Evolutionary conservation across 2,329 filamentous ascomycete species (phyloP), one percentile per base, ranked within the genome.

Genomic region (Colletotrichum sublineola): DNA sequence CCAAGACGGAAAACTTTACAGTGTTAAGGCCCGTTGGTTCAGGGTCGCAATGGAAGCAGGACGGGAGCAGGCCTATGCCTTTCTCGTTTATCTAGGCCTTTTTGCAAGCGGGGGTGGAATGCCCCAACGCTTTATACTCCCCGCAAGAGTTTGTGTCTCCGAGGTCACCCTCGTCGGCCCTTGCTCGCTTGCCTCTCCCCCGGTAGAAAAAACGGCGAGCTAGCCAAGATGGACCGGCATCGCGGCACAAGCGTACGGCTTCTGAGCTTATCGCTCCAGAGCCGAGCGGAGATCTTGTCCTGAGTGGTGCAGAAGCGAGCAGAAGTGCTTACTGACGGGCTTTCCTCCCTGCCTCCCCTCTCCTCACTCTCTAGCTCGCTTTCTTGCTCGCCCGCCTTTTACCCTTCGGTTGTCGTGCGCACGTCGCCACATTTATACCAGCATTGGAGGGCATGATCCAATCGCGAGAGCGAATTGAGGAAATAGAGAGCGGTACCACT

Each of bases 231-330:
- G 44, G 11, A 11, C 44, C 18, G 8, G 18, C 18, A 46, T 1
- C 18, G 20, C 44, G 20, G 8, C 20, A n/a, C 4, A 6, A 20
- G 12, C 20, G 8, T n/a, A n/a, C 20, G 18, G 44, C 4, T n/a
- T 2, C 18, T n/a, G 8, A 11, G 44, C n/a, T 63, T 12, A 40
- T 42, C 40, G 14, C 48, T 5, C 52, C 31, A 7, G 52, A 9
- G 18, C 46, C 46, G n/a, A 24, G n/a, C 62, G 62, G 50, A 33
- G 50, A 64, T 64, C 62, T 36, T 64, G 62, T 44, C 62, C 50
- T 15, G 62, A 55, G 36, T 36, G 33, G 50, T 64, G 61, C 61
- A 53, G 55, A 63, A 63, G 14, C 48, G 48, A 36, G 61, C 61
- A 53, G 36, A 53, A 63, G 38, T 29, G 29, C 36, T 29, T 48